Evolutionary conservation across 2,329 filamentous ascomycete genomes (phyloP).

Genomic region (Aspergillus cejpii): DNA sequence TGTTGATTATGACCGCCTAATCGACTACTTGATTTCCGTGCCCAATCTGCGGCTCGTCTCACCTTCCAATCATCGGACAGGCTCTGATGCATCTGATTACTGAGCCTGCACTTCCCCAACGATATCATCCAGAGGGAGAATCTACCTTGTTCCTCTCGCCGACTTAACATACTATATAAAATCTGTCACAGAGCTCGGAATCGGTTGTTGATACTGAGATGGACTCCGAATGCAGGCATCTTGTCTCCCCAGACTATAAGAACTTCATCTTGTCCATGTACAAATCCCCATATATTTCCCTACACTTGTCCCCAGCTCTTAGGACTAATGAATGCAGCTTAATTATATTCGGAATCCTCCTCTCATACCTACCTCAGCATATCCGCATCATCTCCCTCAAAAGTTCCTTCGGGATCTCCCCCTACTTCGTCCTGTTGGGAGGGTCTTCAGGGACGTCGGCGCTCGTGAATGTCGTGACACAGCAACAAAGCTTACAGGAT

Average conservation of each 20-base stretch:
- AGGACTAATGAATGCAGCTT: slow-evolving; percentile 43
- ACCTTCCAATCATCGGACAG: not conserved
- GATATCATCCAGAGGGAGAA: not conserved
- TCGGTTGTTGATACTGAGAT: slow-evolving; percentile 11
- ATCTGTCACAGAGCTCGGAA: slow-evolving; percentile 1
- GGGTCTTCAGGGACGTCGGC: slow-evolving; percentile 81
- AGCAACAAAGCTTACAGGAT: slow-evolving; percentile 75
- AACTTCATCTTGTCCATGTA: slow-evolving; percentile 52
- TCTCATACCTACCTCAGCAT: slow-evolving; percentile 94
- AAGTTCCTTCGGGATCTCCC: slow-evolving; percentile 89
- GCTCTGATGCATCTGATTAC: not conserved
- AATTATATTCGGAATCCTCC: slow-evolving; percentile 77
- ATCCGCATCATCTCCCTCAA: slow-evolving; percentile 78
- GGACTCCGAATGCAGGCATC: slow-evolving; percentile 44
- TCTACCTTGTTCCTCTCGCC: not conserved
- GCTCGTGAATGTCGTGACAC: slow-evolving; percentile 84
- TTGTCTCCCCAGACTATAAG: slow-evolving; percentile 46
- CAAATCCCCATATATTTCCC: slow-evolving; percentile 15
- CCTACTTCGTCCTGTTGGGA: slow-evolving; percentile 91
- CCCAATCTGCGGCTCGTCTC: not conserved
- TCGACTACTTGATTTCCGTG: not conserved
- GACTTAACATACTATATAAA: not conserved
- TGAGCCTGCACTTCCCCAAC: not conserved
- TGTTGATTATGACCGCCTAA: not conserved
- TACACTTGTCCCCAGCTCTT: slow-evolving; percentile 6